A percentile compares a stretch with the other conserved stretches of the same genome.
phyloP scores from a whole-genome alignment of 345 rosid genomes.

The Citrus reticulata region DNA sequence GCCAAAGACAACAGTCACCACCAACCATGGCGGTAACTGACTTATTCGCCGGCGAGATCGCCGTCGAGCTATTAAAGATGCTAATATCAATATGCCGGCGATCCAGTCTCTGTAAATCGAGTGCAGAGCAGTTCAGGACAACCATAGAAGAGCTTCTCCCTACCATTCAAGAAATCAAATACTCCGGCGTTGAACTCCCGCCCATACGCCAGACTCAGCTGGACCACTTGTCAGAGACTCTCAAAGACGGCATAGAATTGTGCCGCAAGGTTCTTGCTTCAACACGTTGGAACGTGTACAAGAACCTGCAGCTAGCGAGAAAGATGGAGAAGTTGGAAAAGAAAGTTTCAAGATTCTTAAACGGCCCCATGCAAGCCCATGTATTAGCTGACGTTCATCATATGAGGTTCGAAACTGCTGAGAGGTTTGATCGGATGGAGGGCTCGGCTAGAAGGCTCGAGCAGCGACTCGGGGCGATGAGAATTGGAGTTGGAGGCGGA shows the following conservation, averaged over 20 bases:
- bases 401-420: slow-evolving; percentile 35
- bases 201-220: slow-evolving; percentile 63
- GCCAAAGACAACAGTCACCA: not conserved
- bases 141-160: slow-evolving; percentile 37
- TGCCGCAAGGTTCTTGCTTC: slow-evolving; percentile 35
- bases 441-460: slow-evolving; percentile 35
- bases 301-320: slow-evolving; percentile 38
- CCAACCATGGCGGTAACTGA: slow-evolving; percentile 51
- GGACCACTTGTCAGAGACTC: slow-evolving; percentile 37
- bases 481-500: slow-evolving; percentile 45
- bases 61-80: slow-evolving; percentile 50
- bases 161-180: slow-evolving; percentile 60
- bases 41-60: slow-evolving; percentile 66
- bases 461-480: slow-evolving; percentile 54
- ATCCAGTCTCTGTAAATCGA: slow-evolving; percentile 40
- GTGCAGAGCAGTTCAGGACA: slow-evolving; percentile 34
- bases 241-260: slow-evolving; percentile 48
- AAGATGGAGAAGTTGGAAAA: slow-evolving; percentile 77
- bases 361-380: slow-evolving; percentile 37
- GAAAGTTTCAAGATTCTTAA: slow-evolving; percentile 35
- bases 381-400: slow-evolving; percentile 68
- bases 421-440: slow-evolving; percentile 53
- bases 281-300: slow-evolving; percentile 63
- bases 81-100: slow-evolving; percentile 34
- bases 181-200: slow-evolving; percentile 77